These are phyloP conservation scores for Chamaenerion angustifolium DNA, from an alignment of 345 rosid species.

Conservation along the genomic window DNA sequence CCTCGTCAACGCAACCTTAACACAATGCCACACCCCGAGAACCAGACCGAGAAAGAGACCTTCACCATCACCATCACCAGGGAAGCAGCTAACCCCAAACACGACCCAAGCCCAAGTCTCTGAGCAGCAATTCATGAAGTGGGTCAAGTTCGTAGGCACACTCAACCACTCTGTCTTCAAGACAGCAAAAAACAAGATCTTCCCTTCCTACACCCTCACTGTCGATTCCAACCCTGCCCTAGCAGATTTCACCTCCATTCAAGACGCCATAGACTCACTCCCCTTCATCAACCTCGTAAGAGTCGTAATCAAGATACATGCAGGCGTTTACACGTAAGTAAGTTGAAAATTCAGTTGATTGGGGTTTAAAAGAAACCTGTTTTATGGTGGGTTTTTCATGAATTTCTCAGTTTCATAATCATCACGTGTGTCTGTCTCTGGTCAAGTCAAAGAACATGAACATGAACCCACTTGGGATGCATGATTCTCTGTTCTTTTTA, in stretches of 20 bases:
- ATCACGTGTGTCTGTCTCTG: too few relatives aligned
- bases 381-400: too few relatives aligned
- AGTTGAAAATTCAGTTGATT: too few relatives aligned
- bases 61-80: too few relatives aligned
- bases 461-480: background rate
- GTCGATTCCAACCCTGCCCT: slow-evolving; percentile 46
- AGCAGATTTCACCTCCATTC: slow-evolving; percentile 81
- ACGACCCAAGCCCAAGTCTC: slow-evolving; percentile 42
- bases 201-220: slow-evolving; percentile 53
- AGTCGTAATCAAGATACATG: slow-evolving; percentile 82
- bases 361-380: too few relatives aligned
- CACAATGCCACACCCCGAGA: slow-evolving; percentile 59
- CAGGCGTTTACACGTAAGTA: slow-evolving; percentile 91
- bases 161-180: slow-evolving; percentile 66
- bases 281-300: slow-evolving; percentile 72
- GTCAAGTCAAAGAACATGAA: too few relatives aligned
- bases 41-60: slow-evolving; percentile 22
- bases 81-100: too few relatives aligned
- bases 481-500: background rate
- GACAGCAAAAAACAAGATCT: slow-evolving; percentile 75
- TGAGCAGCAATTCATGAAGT: slow-evolving; percentile 76
- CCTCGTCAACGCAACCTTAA: slow-evolving; percentile 21
- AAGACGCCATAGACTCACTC: slow-evolving; percentile 86
- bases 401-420: too few relatives aligned
- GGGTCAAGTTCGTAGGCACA: slow-evolving; percentile 81